Conservation (phyloP, 1,139 yeast genomes). For the Taiozyma onychis region DNA sequence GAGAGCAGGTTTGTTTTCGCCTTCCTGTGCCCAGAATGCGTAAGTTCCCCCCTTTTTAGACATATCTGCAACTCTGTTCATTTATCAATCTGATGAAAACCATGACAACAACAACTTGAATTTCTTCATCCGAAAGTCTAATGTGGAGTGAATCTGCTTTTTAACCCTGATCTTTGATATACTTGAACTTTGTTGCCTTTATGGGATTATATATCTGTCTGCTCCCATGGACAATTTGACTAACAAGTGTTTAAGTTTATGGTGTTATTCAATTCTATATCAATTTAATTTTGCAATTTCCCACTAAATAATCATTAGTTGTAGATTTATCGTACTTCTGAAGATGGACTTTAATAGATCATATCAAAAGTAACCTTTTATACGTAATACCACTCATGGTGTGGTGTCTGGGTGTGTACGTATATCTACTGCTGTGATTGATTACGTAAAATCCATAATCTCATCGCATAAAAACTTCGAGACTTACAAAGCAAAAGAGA, state of each 20-base stretch:
- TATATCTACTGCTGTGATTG: not conserved
- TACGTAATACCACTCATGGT: too few relatives aligned
- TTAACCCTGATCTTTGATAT: constrained; percentile 27
- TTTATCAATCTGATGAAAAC: constrained; percentile 31
- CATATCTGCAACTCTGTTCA: not conserved
- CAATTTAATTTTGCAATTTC: not conserved
- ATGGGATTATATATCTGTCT: not conserved
- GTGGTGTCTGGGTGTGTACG: too few relatives aligned
- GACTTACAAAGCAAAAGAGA: not conserved
- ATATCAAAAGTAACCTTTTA: too few relatives aligned
- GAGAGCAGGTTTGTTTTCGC: not conserved
- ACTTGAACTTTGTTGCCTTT: not conserved
- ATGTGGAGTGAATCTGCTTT: constrained; percentile 34
- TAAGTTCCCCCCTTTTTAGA: not conserved
- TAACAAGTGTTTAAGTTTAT: constrained; percentile 2
- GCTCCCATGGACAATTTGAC: not conserved
- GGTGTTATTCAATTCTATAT: not conserved
- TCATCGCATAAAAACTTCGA: not conserved
- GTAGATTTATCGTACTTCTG: not conserved
- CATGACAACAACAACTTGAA: constrained; percentile 39
- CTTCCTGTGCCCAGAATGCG: too few relatives aligned
- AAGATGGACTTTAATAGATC: too few relatives aligned
- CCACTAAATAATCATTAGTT: not conserved
- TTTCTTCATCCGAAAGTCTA: constrained; percentile 38
- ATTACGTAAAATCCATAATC: not conserved